A percentile compares a stretch with the other conserved stretches of the same genome.
phyloP scores from a whole-genome alignment of 2,329 filamentous ascomycete genomes.

The Colletotrichum cordylinicola region DNA sequence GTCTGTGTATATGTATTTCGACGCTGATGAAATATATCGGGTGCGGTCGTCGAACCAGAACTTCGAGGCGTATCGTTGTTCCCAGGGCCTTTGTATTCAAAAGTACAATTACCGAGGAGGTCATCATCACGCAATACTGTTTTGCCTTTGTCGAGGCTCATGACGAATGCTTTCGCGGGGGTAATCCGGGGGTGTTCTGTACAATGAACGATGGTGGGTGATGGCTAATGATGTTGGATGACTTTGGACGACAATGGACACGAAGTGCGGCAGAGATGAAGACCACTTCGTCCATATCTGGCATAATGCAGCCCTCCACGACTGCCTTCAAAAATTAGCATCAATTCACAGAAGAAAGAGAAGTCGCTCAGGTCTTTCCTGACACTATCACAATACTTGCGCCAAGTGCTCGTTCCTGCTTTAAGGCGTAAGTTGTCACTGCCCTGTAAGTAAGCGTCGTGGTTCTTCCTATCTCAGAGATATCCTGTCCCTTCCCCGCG shows the following conservation, averaged over 20 bases:
- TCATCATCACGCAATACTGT: not conserved
- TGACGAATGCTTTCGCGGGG: not conserved
- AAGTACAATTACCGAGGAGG: not conserved
- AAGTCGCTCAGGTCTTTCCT: not conserved
- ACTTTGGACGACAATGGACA: not conserved
- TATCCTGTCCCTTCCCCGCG: not conserved
- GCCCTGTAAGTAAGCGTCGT: not conserved
- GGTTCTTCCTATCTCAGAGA: not conserved
- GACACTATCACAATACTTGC: not conserved
- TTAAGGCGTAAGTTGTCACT: not conserved
- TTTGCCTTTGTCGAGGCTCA: not conserved
- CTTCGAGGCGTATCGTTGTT: not conserved
- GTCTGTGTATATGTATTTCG: not conserved
- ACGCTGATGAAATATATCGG: not conserved
- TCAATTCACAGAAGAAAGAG: not conserved
- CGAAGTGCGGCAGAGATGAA: not conserved
- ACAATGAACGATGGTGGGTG: fast-evolving
- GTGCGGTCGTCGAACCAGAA: not conserved
- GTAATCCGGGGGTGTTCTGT: not conserved
- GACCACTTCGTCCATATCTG: not conserved
- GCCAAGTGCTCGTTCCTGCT: not conserved
- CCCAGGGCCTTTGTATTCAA: not conserved
- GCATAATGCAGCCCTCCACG: not conserved
- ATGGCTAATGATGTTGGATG: not conserved
- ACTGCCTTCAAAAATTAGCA: not conserved